A percentile compares a stretch with the other conserved stretches of the same genome.
phyloP scores from a whole-genome alignment of 345 rosid species.

The Citrus medica region DNA sequence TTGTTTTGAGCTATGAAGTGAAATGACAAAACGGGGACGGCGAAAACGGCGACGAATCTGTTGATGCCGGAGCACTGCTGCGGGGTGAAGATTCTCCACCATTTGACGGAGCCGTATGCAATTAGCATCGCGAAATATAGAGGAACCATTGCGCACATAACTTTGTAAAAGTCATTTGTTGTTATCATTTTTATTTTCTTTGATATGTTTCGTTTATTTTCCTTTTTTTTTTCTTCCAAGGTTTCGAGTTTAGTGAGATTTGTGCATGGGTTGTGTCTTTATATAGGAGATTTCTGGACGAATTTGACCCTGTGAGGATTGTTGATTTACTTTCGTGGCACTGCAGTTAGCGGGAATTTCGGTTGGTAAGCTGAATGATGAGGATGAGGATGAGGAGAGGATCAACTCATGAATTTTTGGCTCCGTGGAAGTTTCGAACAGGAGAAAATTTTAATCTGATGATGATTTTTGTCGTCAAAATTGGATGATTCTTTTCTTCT shows the following conservation, averaged over 20 bases:
- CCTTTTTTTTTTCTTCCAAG: background rate
- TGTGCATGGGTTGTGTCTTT: conserved; percentile 11
- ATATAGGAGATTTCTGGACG: conserved; percentile 31
- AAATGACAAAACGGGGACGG: conserved; percentile 49
- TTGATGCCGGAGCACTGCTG: conserved; percentile 54
- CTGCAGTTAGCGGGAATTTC: conserved; percentile 24
- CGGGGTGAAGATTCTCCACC: conserved; percentile 53
- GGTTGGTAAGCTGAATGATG: conserved; percentile 24
- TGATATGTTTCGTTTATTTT: background rate
- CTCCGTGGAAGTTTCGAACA: too few species aligned
- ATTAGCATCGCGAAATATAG: conserved; percentile 34
- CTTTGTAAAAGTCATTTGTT: conserved; percentile 43
- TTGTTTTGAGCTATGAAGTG: conserved; percentile 49
- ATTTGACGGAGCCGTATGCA: conserved; percentile 52
- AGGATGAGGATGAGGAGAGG: background rate
- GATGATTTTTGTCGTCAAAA: background rate
- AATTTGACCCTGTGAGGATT: conserved; percentile 12
- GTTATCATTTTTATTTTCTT: conserved; percentile 30
- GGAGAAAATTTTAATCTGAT: background rate
- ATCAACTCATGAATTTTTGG: too few species aligned
- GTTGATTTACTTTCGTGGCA: conserved; percentile 18
- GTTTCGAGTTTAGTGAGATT: background rate
- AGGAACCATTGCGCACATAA: conserved; percentile 53
- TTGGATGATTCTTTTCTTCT: background rate
- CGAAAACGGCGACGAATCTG: conserved; percentile 45